phyloP scores from a whole-genome alignment of 164 flowering plant species.

The Houttuynia cordata region DNA sequence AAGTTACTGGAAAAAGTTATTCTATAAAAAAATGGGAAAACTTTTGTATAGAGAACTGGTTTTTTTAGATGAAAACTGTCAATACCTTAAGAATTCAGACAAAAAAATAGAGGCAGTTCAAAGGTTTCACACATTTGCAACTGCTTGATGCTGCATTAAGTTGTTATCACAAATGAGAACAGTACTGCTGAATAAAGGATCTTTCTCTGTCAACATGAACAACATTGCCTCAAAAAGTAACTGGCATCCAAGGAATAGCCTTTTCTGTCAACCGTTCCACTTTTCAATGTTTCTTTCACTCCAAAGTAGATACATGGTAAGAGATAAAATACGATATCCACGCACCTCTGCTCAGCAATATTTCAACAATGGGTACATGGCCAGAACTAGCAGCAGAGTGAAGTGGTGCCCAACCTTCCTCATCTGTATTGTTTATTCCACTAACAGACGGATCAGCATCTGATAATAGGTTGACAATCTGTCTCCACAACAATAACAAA shows the following conservation, averaged over 20 bases:
- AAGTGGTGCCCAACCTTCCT: conserved; percentile 95
- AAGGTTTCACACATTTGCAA: too few species aligned
- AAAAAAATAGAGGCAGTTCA: too few species aligned
- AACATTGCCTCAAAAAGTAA: background rate
- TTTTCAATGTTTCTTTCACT: background rate
- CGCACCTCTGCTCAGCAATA: conserved; percentile 49
- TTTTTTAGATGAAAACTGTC: too few species aligned
- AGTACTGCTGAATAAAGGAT: too few species aligned
- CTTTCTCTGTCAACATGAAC: background rate
- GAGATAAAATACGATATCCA: background rate
- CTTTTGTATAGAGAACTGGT: too few species aligned
- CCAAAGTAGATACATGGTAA: background rate
- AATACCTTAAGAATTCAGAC: too few species aligned
- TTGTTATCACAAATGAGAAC: too few species aligned
- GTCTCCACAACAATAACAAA: background rate
- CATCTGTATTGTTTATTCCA: conserved; percentile 57
- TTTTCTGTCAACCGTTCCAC: too few species aligned
- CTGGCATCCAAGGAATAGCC: background rate
- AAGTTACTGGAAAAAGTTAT: too few species aligned
- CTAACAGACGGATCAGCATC: conserved; percentile 32
- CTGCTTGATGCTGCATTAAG: too few species aligned
- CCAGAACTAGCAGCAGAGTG: conserved; percentile 94
- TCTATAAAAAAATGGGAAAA: too few species aligned
- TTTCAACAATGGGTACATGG: conserved; percentile 44
- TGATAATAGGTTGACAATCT: conserved; percentile 50